Evolutionary conservation across 208 protist genomes (phyloP).

Genomic region (Entamoeba invadens): DNA sequence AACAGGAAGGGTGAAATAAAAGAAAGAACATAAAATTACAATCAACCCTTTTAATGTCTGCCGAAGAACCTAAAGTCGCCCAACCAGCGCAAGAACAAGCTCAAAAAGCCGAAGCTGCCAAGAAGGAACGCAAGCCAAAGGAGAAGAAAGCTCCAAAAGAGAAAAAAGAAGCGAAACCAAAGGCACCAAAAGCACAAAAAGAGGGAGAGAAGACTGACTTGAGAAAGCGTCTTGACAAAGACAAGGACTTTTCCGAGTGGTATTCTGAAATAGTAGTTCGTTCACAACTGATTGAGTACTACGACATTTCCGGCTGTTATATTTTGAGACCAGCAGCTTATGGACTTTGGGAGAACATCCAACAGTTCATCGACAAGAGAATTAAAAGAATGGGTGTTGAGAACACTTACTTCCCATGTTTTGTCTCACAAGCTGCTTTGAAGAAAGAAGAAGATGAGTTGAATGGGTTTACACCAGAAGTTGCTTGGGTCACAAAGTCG

Average conservation of each 20-base stretch:
- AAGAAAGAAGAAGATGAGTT: constrained; percentile 36
- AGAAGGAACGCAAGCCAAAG: background rate
- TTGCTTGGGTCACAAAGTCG: constrained; percentile 37
- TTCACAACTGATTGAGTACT: background rate
- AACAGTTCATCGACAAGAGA: background rate
- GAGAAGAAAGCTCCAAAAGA: too few species aligned
- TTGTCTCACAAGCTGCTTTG: background rate
- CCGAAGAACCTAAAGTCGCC: too few species aligned
- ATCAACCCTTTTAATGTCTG: too few species aligned
- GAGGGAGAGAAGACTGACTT: background rate
- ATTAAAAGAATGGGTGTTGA: background rate
- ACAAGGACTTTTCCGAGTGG: background rate
- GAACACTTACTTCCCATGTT: background rate
- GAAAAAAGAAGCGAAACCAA: too few species aligned
- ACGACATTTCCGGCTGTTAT: background rate
- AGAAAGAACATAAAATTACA: too few species aligned
- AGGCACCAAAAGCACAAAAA: background rate
- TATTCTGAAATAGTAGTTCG: background rate
- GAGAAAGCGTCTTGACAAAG: background rate
- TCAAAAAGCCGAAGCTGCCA: too few species aligned
- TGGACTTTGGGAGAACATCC: background rate
- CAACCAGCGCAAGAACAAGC: too few species aligned
- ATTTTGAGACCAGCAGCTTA: background rate
- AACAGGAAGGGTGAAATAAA: too few species aligned
- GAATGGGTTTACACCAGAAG: constrained; percentile 34